A percentile compares a stretch with the other conserved stretches of the same genome.
phyloP scores from a whole-genome alignment of 106 monocot species.

The Dendrobium catenatum region DNA sequence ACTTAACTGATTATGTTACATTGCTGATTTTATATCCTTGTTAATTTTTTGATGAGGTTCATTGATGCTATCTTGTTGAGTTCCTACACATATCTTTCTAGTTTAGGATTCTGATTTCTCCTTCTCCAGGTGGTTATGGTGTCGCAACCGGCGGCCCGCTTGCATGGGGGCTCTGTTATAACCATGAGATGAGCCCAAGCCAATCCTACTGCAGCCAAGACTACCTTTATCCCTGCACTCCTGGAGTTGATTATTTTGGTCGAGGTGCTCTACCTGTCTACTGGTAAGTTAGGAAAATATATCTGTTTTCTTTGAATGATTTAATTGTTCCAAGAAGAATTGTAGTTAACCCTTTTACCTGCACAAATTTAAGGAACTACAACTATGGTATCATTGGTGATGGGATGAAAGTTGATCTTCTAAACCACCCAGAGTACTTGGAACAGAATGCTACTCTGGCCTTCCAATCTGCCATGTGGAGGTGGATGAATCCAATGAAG shows the following conservation, averaged over 20 bases:
- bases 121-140: conserved; percentile 60
- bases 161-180: conserved; percentile 71
- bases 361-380: conserved; percentile 48
- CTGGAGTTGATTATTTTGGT: conserved; percentile 44
- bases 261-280: conserved; percentile 59
- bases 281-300: conserved; percentile 26
- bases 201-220: conserved; percentile 42
- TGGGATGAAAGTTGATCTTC: conserved; percentile 15
- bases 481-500: conserved; percentile 67
- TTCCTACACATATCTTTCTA: background rate
- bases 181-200: conserved; percentile 70
- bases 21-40: background rate
- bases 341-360: conserved; percentile 57
- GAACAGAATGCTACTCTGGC: conserved; percentile 86
- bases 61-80: background rate
- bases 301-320: background rate
- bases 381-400: conserved; percentile 25
- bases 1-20: background rate
- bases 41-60: background rate
- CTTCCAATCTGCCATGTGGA: conserved; percentile 78
- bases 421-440: conserved; percentile 45
- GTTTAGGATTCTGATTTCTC: too few species aligned
- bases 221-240: conserved; percentile 36
- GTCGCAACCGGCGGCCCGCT: conserved; percentile 73
- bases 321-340: conserved; percentile 3